phyloP scores from a whole-genome alignment of 257 asterid species.

The Fraxinus excelsior region DNA sequence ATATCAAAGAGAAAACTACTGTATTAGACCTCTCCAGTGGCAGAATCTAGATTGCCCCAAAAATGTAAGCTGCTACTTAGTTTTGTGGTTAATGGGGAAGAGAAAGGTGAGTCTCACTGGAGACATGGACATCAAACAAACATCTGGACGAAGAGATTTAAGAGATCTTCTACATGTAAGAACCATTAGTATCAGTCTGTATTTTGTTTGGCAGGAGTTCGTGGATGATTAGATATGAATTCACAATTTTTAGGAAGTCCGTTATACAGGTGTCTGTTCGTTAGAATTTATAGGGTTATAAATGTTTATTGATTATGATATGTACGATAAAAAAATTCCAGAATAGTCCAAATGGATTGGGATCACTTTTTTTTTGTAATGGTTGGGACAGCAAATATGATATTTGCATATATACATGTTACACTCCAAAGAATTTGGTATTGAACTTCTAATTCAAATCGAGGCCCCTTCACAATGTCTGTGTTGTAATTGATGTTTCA shows the following conservation, averaged over 20 bases:
- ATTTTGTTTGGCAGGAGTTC: background rate
- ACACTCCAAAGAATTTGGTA: background rate
- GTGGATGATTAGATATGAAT: background rate
- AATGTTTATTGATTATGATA: background rate
- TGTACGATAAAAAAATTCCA: background rate
- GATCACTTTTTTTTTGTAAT: background rate
- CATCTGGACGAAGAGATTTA: background rate
- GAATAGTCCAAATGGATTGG: background rate
- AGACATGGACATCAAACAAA: background rate
- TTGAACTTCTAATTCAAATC: background rate
- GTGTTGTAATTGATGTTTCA: no score
- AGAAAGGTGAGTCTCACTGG: background rate
- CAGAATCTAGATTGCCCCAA: background rate
- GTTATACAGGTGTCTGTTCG: background rate
- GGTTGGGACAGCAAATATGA: background rate
- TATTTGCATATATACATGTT: background rate
- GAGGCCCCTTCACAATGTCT: background rate
- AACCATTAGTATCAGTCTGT: background rate
- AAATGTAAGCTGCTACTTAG: background rate
- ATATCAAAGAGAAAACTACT: background rate
- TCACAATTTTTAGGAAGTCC: background rate
- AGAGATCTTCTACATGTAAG: background rate
- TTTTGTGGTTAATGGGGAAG: background rate
- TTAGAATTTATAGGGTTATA: background rate
- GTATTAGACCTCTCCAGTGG: background rate